A percentile compares a stretch with the other conserved stretches of the same genome.
Evolutionary conservation across 2,329 filamentous ascomycete species (phyloP).

Genomic region (Fusarium napiforme): DNA sequence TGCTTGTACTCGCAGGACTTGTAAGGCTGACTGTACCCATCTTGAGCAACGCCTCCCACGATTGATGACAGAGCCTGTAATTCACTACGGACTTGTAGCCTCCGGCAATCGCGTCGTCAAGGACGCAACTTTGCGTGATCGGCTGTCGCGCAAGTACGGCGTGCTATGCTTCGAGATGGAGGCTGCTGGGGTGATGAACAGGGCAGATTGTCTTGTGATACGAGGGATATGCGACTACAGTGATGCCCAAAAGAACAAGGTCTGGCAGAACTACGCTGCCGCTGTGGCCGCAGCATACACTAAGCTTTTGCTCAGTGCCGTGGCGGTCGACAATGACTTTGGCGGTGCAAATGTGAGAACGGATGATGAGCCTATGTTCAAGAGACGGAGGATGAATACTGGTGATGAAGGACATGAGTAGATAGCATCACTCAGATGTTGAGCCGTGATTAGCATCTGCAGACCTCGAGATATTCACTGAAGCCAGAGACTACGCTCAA

Average conservation of each 20-base stretch:
- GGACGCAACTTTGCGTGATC: background rate
- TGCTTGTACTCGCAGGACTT: background rate
- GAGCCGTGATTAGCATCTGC: accelerated
- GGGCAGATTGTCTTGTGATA: background rate
- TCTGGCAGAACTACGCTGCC: background rate
- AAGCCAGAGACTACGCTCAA: accelerated
- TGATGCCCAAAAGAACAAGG: background rate
- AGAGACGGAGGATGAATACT: background rate
- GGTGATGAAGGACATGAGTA: accelerated
- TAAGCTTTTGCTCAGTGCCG: background rate
- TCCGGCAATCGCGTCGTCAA: background rate
- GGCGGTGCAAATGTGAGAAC: accelerated
- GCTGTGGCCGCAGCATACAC: background rate
- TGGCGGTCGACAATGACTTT: background rate
- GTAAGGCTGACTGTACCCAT: background rate
- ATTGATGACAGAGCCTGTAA: background rate
- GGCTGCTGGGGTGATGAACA: background rate
- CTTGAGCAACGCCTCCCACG: background rate
- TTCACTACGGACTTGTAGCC: background rate
- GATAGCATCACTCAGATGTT: too few relatives aligned
- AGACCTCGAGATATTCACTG: background rate
- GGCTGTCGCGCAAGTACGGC: background rate
- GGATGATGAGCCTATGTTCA: background rate
- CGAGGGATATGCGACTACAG: background rate
- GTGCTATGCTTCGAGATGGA: background rate